Percentiles rank a stretch among this genome's conserved stretches.
These are phyloP conservation scores for Yarrowia phangngaensis DNA, from an alignment of 805 yeast species.

Conservation along the genomic window DNA sequence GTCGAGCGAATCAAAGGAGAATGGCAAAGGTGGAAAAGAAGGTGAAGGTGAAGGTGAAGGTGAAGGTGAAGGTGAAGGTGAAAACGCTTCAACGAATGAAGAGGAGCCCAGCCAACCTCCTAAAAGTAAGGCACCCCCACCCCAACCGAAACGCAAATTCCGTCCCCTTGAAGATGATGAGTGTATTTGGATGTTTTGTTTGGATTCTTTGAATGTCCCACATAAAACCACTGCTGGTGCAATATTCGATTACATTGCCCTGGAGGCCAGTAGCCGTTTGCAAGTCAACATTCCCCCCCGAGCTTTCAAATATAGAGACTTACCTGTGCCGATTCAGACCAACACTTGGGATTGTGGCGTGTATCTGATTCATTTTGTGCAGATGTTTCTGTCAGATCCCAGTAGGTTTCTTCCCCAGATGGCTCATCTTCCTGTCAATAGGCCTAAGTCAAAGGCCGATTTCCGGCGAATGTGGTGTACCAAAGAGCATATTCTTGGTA, in stretches of 20 bases:
- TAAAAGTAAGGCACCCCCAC: not conserved
- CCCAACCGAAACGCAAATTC: too few relatives aligned
- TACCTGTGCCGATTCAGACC: slow-evolving; percentile 73
- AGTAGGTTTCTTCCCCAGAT: slow-evolving; percentile 31
- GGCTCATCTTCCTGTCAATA: slow-evolving; percentile 18
- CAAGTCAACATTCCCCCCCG: slow-evolving; percentile 46
- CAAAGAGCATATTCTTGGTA: not conserved
- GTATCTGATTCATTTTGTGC: slow-evolving; percentile 62
- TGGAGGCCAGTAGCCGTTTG: slow-evolving; percentile 58
- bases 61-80: not conserved
- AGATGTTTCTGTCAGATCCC: slow-evolving; percentile 36
- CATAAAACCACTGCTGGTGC: slow-evolving; percentile 21
- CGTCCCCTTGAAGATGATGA: slow-evolving; percentile 7
- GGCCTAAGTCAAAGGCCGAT: slow-evolving; percentile 4
- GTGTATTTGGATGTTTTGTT: slow-evolving; percentile 44
- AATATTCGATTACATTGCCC: slow-evolving; percentile 36
- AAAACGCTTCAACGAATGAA: too few relatives aligned
- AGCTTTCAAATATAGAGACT: slow-evolving; percentile 48
- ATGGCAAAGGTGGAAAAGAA: not conserved
- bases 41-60: not conserved
- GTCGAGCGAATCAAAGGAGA: not conserved
- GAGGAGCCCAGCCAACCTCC: not conserved
- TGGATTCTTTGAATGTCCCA: slow-evolving; percentile 64
- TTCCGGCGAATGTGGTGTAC: slow-evolving; percentile 10
- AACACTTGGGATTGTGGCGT: slow-evolving; percentile 94